Base-by-base conservation (phyloP, 163 green algal genomes). In the Coccomyxa subellipsoidea region DNA sequence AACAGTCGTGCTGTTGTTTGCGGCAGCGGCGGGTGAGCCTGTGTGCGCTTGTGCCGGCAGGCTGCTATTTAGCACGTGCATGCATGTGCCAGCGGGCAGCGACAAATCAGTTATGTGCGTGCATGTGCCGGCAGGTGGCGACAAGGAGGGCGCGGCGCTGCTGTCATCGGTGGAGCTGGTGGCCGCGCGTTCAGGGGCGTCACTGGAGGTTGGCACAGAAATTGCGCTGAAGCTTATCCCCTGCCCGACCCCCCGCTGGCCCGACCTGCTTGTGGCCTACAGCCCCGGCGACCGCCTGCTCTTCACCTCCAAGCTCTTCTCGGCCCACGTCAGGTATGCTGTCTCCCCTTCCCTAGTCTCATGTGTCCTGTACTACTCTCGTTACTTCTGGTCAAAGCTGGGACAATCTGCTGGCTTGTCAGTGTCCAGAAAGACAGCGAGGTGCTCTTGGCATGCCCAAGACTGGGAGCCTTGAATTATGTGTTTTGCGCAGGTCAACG, bases 231-330 rank as follows among this genome's bases (percentile, higher is more conserved):
- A 84, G 35, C 92, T 96, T 39, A 83, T 96, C 54, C 88, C 92
- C 7, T 89, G 91, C 8, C 92, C 95, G 66, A 98, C 95, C 12
- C 93, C 96, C 15, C 89, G 96, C 66, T 99, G 96, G 95, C 96
- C 96, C 4, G 96, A 99, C 86, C 86, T 93, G 53, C 84, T 95
- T 59, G 83, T 87, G 21, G 81, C 89, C 47, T 89, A 93, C 78
- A 54, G 8, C 54, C 18, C 59, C 32, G 2, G n/a, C 38, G n/a
- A 78, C 29, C 32, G 86, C 85, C 69, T 94, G 31, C 86, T 98
- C 23, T 98, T 98, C 89, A 95, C 89, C 31, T 92, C 88, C 76
- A 98, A 98, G 84, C 88, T 99, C 29, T 98, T 99, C 88, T 91
- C 90, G 21, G 92, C 92, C 12, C 92, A 97, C 83, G 91, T 94